Evolutionary conservation across 345 rosid species (phyloP).

Genomic region (Leavenworthia alabamica): DNA sequence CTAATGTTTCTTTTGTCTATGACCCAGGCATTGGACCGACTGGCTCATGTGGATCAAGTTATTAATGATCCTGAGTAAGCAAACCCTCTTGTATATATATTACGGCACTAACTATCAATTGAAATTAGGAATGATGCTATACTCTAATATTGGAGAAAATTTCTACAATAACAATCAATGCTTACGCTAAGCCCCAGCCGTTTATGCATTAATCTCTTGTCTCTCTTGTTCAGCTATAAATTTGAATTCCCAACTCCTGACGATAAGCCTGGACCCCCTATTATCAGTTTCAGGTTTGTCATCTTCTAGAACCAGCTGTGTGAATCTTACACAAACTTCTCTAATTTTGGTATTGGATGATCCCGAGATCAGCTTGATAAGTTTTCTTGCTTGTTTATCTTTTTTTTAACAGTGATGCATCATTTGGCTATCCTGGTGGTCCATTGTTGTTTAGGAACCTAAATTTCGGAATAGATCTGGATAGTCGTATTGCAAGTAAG

Average conservation of each 20-base stretch:
- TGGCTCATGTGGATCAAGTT: conserved; percentile 88
- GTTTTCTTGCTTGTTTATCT: conserved; percentile 7
- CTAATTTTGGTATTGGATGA: too few relatives aligned
- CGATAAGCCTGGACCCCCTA: conserved; percentile 93
- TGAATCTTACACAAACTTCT: conserved; percentile 11
- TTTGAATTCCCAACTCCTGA: conserved; percentile 99
- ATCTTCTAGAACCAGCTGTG: conserved; percentile 13
- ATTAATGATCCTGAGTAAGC: conserved; percentile 96
- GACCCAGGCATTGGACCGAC: conserved; percentile 77
- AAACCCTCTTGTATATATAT: conserved; percentile 10
- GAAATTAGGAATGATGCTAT: not conserved
- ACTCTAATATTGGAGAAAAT: conserved; percentile 1
- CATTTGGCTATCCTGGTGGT: conserved; percentile 96
- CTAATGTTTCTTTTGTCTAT: conserved; percentile 22
- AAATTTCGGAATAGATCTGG: conserved; percentile 96
- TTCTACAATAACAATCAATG: not conserved
- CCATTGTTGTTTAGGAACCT: conserved; percentile 78
- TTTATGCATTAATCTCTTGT: not conserved
- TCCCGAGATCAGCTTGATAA: not conserved
- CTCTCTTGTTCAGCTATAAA: conserved; percentile 68
- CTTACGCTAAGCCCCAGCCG: conserved; percentile 1
- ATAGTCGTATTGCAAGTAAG: conserved; percentile 97
- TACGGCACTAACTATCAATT: not conserved
- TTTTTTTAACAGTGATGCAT: conserved; percentile 78
- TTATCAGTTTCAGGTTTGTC: conserved; percentile 94